Conservation (phyloP, 225 moss, liverwort and hornwort species). For the Thuidium tamariscinum region DNA sequence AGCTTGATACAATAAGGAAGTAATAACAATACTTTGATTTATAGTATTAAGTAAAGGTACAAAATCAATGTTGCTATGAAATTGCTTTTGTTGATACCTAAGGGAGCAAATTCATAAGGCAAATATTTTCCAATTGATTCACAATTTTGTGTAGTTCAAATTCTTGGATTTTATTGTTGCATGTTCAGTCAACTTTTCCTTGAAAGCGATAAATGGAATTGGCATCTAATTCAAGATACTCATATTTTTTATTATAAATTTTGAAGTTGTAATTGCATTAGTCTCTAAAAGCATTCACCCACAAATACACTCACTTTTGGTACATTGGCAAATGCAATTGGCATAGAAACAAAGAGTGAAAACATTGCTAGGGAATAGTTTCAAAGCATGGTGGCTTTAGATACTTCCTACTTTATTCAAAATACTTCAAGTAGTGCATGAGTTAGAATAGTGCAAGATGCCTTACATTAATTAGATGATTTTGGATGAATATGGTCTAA, state of each 20-base stretch:
- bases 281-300: background rate
- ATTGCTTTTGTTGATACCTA: background rate
- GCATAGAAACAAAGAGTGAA: background rate
- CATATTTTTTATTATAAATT: background rate
- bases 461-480: background rate
- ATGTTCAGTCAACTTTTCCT: background rate
- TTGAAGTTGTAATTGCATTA: background rate
- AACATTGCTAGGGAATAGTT: background rate
- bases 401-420: background rate
- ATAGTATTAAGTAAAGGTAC: background rate
- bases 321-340: background rate
- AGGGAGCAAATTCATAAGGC: no score
- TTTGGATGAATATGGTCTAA: background rate
- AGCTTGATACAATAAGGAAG: fast-evolving
- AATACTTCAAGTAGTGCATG: background rate
- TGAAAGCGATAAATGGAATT: background rate
- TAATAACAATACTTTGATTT: background rate
- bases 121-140: fast-evolving
- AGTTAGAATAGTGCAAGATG: background rate
- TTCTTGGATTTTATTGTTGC: background rate
- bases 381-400: background rate
- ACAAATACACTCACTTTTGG: background rate
- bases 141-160: fast-evolving
- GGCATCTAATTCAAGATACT: background rate
- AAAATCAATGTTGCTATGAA: background rate